Conservation (phyloP, 2,329 filamentous ascomycete species). For the Alternaria metachromatica region DNA sequence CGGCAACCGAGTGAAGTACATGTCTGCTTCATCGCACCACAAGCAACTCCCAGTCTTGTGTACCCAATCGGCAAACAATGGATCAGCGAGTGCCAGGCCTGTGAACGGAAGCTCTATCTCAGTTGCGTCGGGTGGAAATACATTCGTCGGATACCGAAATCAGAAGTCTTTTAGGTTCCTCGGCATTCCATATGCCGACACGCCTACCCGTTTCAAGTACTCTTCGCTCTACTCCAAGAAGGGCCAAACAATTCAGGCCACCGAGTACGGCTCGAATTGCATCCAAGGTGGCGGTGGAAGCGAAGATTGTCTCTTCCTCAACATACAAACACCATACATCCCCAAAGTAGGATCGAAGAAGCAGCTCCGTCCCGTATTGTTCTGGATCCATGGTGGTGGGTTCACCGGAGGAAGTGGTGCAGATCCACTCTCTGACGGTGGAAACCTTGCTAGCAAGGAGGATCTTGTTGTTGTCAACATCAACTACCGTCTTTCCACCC, state of each 20-base stretch:
- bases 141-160: constrained; percentile 59
- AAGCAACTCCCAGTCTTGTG: constrained; percentile 57
- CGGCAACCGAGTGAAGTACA: constrained; percentile 44
- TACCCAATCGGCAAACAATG: constrained; percentile 56
- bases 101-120: constrained; percentile 44
- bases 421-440: constrained; percentile 55
- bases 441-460: constrained; percentile 64
- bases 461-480: constrained; percentile 66
- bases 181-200: constrained; percentile 56
- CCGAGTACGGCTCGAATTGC: constrained; percentile 55
- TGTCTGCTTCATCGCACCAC: constrained; percentile 27
- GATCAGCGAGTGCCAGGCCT: constrained; percentile 28
- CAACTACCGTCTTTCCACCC: constrained; percentile 65
- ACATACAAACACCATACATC: constrained; percentile 55
- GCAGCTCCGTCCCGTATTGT: constrained; percentile 56
- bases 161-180: constrained; percentile 57
- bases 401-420: constrained; percentile 58
- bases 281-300: constrained; percentile 48
- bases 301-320: constrained; percentile 59
- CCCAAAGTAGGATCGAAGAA: constrained; percentile 48
- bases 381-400: constrained; percentile 64
- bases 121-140: constrained; percentile 53
- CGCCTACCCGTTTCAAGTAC: constrained; percentile 54
- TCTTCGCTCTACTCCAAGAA: constrained; percentile 55
- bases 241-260: constrained; percentile 56